Evolutionary conservation across 2,329 filamentous ascomycete genomes (phyloP).

Genomic region (Didymella arachidicola): DNA sequence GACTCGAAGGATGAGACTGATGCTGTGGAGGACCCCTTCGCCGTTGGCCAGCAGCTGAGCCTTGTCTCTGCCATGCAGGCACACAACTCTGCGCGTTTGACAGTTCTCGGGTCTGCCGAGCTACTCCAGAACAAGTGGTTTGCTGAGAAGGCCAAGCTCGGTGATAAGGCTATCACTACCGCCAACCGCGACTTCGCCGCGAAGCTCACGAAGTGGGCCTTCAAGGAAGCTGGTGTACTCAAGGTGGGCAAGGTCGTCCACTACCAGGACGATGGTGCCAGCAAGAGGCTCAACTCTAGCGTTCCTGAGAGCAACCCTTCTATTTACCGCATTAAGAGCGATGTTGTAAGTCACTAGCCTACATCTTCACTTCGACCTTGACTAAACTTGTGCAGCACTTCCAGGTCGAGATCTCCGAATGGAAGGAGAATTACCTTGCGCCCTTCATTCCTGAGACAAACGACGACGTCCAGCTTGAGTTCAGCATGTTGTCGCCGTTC

Average conservation of each 20-base stretch:
- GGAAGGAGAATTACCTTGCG: constrained; percentile 73
- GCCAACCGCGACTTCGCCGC: constrained; percentile 86
- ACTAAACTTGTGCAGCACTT: constrained; percentile 68
- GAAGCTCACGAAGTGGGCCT: constrained; percentile 90
- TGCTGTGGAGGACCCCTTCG: constrained; percentile 80
- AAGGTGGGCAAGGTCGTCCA: constrained; percentile 86
- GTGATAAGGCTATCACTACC: constrained; percentile 67
- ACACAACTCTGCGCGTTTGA: constrained; percentile 89
- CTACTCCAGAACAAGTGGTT: constrained; percentile 91
- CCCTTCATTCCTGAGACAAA: constrained; percentile 74
- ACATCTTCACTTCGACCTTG: not conserved
- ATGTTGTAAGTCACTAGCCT: constrained; percentile 74
- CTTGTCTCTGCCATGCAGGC: constrained; percentile 89
- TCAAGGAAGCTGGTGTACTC: constrained; percentile 90
- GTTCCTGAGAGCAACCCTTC: constrained; percentile 72
- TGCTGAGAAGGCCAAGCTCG: constrained; percentile 71
- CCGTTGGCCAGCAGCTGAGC: constrained; percentile 80
- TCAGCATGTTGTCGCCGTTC: constrained; percentile 98
- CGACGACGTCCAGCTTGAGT: constrained; percentile 90
- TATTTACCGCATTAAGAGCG: constrained; percentile 95
- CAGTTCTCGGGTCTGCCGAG: constrained; percentile 84
- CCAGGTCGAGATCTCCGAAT: constrained; percentile 88
- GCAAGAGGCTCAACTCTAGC: constrained; percentile 52
- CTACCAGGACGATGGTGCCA: constrained; percentile 66
- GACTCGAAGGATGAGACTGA: constrained; percentile 84